Base-by-base conservation (phyloP, 2,329 filamentous ascomycete genomes). In the Elsinoe australis region DNA sequence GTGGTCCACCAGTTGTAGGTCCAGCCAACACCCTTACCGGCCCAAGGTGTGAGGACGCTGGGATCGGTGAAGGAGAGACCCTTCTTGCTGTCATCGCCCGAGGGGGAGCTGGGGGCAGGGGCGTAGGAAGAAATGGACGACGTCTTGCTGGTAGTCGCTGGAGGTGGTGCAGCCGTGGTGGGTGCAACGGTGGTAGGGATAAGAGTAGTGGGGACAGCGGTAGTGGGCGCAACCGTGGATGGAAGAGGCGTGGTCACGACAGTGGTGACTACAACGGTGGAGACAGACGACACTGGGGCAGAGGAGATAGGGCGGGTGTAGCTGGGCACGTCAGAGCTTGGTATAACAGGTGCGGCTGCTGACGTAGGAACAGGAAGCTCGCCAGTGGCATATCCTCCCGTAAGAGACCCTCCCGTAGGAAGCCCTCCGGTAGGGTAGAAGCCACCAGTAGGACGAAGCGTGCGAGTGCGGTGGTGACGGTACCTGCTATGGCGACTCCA, bases 1-100 rank as follows among this genome's bases (percentile, higher is more conserved):
- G 69, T 57, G 8, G 53, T 54, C 39, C 73, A 71, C 83, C 83
- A 87, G 75, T 85, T 85, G 73, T 83, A 84, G 36, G 67, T 73
- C 78, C 82, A 86, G 33, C 66, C 64, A 59, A 77, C 71, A 51
- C 73, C 60, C 32, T 65, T 63, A 42, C 62, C 61, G 38, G 55
- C 57, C 38, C 66, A 80, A 53, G 64, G 57, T 47, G 69, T 65
- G 61, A 75, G 72, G 28, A 82, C 68, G 21, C 55, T 56, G 49
- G 71, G 71, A 24, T 77, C 68, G 65, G 85, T 85, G 75, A 81
- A 87, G 44, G 77, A 77, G 42, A 85, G 65, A 65, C 83, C 83
- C 61, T 81, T 80, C 77, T 84, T 83, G 57, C 63, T 61, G 47
- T 60, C 61, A 22, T 56, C 54, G 21, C 60, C 51, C 22, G 58